These are phyloP conservation scores for Danielia oregonensis DNA, from an alignment of 805 yeast species.

Conservation along the genomic window DNA sequence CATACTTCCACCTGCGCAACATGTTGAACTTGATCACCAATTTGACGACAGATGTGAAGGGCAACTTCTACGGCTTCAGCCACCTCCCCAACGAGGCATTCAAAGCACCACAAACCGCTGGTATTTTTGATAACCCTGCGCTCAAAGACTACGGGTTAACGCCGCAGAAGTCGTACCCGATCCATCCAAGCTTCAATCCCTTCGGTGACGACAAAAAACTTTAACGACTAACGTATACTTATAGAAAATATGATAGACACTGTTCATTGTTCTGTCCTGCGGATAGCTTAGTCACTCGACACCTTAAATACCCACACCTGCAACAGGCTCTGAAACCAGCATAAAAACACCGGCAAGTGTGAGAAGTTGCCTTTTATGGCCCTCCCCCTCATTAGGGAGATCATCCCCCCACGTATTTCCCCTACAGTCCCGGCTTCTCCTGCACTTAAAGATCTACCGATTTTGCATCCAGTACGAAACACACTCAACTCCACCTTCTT, in stretches of 20 bases:
- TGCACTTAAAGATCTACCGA: no score
- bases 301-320: no score
- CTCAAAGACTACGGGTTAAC: neutral
- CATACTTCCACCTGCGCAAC: conserved; percentile 51
- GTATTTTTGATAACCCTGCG: neutral
- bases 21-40: conserved; percentile 44
- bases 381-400: no score
- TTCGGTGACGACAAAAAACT: conserved; percentile 8
- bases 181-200: conserved; percentile 13
- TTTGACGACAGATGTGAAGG: conserved; percentile 40
- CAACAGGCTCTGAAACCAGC: no score
- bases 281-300: no score
- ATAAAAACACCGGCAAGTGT: no score
- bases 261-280: no score
- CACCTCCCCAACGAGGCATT: conserved; percentile 1
- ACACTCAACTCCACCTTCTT: neutral
- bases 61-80: conserved; percentile 41
- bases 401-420: no score
- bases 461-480: neutral
- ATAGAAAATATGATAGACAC: conserved; percentile 1
- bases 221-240: neutral
- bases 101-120: neutral
- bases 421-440: no score
- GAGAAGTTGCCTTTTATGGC: no score
- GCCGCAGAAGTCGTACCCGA: conserved; percentile 10